Evolutionary conservation across 192 early-diverging fungal species (phyloP), one percentile per base, ranked within the genome.

Genomic region (Chytriomyces sp.): DNA sequence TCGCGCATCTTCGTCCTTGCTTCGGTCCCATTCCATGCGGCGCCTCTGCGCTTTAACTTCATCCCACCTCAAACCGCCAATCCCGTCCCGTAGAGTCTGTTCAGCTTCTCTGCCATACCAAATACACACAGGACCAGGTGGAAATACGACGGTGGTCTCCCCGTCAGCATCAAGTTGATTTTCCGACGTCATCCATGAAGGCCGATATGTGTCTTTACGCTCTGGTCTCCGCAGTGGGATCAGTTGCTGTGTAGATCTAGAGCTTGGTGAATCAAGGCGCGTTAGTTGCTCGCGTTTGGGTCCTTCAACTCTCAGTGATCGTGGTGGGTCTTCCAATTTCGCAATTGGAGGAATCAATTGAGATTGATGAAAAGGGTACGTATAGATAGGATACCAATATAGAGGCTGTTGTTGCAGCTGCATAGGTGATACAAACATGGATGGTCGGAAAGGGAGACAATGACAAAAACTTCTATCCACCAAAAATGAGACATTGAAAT

Each of bases 161-260:
- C n/a, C n/a, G n/a, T n/a, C n/a, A n/a, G n/a, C n/a, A n/a, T n/a
- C n/a, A n/a, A n/a, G n/a, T n/a, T n/a, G n/a, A n/a, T n/a, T n/a
- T n/a, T n/a, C n/a, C n/a, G n/a, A n/a, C n/a, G n/a, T n/a, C n/a
- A n/a, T n/a, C n/a, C n/a, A n/a, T n/a, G n/a, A n/a, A n/a, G n/a
- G n/a, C n/a, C n/a, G n/a, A n/a, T n/a, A n/a, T n/a, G n/a, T n/a
- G n/a, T n/a, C n/a, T n/a, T n/a, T n/a, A n/a, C n/a, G n/a, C n/a
- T n/a, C n/a, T n/a, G n/a, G n/a, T n/a, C n/a, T n/a, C n/a, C n/a
- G n/a, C n/a, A n/a, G n/a, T n/a, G n/a, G n/a, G n/a, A n/a, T n/a
- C n/a, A n/a, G n/a, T n/a, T n/a, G n/a, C n/a, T n/a, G n/a, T n/a
- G 74, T 97, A 94, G 95, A 92, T 87, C 76, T 91, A 85, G 68